Conservation (phyloP, 2,329 filamentous ascomycete species). For the Arachnomyces sp. region DNA sequence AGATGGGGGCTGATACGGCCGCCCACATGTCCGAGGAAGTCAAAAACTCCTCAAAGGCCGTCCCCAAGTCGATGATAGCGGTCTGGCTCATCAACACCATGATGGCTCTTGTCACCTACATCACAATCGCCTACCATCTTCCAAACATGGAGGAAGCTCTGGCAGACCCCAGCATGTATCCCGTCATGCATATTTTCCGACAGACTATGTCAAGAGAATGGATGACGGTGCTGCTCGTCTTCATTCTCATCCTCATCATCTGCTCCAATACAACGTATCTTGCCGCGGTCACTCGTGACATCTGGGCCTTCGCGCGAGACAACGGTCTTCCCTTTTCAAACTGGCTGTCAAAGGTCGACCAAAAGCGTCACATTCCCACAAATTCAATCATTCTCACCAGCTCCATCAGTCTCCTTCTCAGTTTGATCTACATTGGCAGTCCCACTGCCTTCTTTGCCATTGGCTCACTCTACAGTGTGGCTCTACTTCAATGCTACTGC, state of each 20-base stretch:
- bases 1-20: constrained; percentile 24
- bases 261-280: constrained; percentile 19
- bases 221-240: constrained; percentile 40
- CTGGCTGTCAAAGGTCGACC: constrained; percentile 40
- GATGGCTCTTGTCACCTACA: constrained; percentile 38
- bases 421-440: constrained; percentile 47
- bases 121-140: constrained; percentile 39
- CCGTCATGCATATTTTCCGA: constrained; percentile 45
- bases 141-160: constrained; percentile 33
- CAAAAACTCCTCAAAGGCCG: constrained; percentile 37
- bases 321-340: constrained; percentile 47
- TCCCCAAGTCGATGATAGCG: constrained; percentile 42
- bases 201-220: constrained; percentile 38
- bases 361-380: constrained; percentile 28
- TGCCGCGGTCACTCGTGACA: constrained; percentile 35
- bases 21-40: constrained; percentile 43
- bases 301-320: constrained; percentile 44
- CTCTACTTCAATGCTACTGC: constrained; percentile 45
- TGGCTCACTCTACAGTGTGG: constrained; percentile 41
- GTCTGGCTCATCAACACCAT: constrained; percentile 41
- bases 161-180: constrained; percentile 36
- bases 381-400: constrained; percentile 30
- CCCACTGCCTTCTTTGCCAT: constrained; percentile 46
- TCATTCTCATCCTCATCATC: constrained; percentile 34
- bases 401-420: constrained; percentile 30